Base-by-base conservation (phyloP, 805 yeast genomes). In the Cyberlindnera maritima region DNA sequence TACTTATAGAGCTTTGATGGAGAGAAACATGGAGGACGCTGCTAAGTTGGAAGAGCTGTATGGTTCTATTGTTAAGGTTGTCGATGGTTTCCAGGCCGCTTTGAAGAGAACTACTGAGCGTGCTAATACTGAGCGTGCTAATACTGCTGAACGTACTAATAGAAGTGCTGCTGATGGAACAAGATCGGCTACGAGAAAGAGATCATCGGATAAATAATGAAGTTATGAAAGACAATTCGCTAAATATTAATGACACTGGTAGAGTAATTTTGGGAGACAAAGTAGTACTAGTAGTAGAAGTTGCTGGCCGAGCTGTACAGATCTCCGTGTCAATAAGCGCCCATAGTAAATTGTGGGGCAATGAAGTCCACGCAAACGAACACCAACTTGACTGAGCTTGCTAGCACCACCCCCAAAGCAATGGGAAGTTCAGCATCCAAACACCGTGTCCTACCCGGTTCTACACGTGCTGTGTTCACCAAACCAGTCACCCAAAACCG, bases 341-440 rank as follows among this genome's bases (percentile, higher is more conserved):
- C 25, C 25, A 21, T 23, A n/a, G 23, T 36, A 21, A 23, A 36
- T 18, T 21, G 39, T 13, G 31, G 31, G 39, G 31, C 31, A 21
- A 19, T n/a, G n/a, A n/a, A n/a, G n/a, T 9, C 36, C 14, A 20
- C 28, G 13, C 5, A 25, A 36, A n/a, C 11, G 28, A 15, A 11
- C 12, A 36, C 28, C 25, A 21, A 6, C 25, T 21, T 21, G 8
- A 5, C 13, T 23, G 6, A 20, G 9, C 31, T 28, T 28, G 14
- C 11, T 8, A 25, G 28, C 31, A 12, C 31, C 5, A 28, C 31
- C 7, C 13, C 31, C 5, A 8, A 36, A 36, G 26, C 36, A 37
- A 45, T 45, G 54, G 54, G 54, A 11, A 20, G 29, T 17, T 31
- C 44, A 20, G 46, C 38, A 10, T 51, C 55, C 3, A 51, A 43